These are phyloP conservation scores for Euphorbia celastroides DNA, from an alignment of 441 rosid genomes.

Conservation along the genomic window DNA sequence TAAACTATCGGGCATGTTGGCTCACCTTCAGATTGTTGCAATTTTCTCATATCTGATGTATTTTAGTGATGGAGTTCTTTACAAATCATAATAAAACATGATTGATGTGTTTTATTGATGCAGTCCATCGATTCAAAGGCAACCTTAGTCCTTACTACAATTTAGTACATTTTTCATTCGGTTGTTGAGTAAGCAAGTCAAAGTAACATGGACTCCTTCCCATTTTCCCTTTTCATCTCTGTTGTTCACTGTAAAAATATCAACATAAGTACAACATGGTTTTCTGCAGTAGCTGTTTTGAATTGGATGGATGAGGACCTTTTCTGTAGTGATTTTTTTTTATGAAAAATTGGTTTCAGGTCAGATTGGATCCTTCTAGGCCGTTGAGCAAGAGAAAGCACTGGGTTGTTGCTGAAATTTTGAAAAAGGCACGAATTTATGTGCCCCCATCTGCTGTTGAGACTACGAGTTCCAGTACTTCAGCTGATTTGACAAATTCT, in stretches of 20 bases:
- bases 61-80: neutral
- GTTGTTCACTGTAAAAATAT: too few species aligned
- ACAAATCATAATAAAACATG: neutral
- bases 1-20: neutral
- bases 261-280: too few species aligned
- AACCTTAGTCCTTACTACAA: too few species aligned
- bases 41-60: neutral
- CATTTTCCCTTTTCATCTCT: too few species aligned
- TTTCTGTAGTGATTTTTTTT: neutral
- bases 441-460: slow-evolving; percentile 40
- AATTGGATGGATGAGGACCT: neutral
- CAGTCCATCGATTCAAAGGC: too few species aligned
- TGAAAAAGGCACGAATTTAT: slow-evolving; percentile 79
- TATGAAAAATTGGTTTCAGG: slow-evolving; percentile 31
- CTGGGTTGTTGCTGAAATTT: slow-evolving; percentile 84
- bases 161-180: too few species aligned
- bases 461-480: slow-evolving; percentile 19
- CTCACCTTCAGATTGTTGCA: neutral
- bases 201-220: neutral
- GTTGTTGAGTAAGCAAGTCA: neutral
- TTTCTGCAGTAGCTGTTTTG: neutral
- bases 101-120: neutral
- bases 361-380: slow-evolving; percentile 83
- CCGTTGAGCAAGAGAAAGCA: slow-evolving; percentile 82
- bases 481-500: slow-evolving; percentile 22